Evolutionary conservation across 345 rosid genomes (phyloP), one percentile per base, ranked within the genome.

Genomic region (Eucalyptus pauciflora): DNA sequence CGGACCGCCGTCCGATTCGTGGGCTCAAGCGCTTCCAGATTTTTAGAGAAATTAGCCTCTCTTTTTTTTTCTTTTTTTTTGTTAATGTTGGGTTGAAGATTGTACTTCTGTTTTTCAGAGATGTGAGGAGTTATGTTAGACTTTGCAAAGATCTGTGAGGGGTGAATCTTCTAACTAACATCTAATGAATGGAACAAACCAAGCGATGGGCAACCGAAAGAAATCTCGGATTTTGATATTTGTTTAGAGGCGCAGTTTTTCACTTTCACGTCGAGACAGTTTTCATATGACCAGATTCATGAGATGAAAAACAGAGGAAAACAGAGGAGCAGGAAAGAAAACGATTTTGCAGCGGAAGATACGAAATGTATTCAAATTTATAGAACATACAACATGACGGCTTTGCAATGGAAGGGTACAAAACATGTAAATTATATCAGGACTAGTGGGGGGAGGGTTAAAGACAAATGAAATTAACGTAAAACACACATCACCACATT

Each of bases 1-100:
- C 92, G 95, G 94, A 95, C 99, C 97, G 95, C 97, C 87, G 85
- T 90, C 88, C 91, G 96, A 94, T 94, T 56, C 62, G 62, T 4
- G 13, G 25, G 0, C 58, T 52, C 58, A 20, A 7, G 58, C 58
- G 2, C 58, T 3, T 52, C 58, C 58, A 52, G 58, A 20, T 20
- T 52, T 52, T 52, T 20, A 20, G 58, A 52, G 25, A 20, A 52
- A 3, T 52, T 20, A 8, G 58, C 58, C 58, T 52, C 4, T 7
- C n/a, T n/a, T n/a, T 0, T 52, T 18, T 52, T 52, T 1, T 33
- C 37, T 33, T 52, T 45, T 7, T 18, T 3, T 18, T 3, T 51
- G 16, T 7, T 6, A 5, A 14, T 51, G 4, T 3, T 18, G 56
- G 24, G 56, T 52, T 52, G 58, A 52, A 52, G 58, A 1, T 52